phyloP scores from a whole-genome alignment of 495 filamentous ascomycete genomes.

The Podospora didyma region DNA sequence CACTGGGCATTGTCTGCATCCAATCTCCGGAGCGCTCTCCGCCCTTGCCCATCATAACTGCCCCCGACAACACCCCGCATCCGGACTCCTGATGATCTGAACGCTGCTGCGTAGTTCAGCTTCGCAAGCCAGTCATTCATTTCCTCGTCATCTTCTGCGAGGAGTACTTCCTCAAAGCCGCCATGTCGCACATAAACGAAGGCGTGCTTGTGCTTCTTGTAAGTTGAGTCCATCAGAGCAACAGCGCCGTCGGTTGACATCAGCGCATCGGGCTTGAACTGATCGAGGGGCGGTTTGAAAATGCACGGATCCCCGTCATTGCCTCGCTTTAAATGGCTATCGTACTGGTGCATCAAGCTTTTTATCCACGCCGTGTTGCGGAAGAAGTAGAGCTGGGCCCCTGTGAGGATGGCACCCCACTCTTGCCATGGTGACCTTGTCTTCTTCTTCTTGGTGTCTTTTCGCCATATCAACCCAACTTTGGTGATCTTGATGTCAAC shows the following conservation, averaged over 20 bases:
- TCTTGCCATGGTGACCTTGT: slow-evolving; percentile 96
- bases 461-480: slow-evolving; percentile 92
- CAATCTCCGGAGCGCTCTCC: slow-evolving; percentile 66
- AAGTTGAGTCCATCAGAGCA: slow-evolving; percentile 76
- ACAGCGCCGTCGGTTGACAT: slow-evolving; percentile 93
- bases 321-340: slow-evolving; percentile 67
- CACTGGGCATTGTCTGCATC: slow-evolving; percentile 53
- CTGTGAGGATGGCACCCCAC: slow-evolving; percentile 94
- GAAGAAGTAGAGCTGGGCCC: slow-evolving; percentile 96
- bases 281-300: slow-evolving; percentile 82
- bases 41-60: slow-evolving; percentile 77
- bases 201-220: slow-evolving; percentile 95
- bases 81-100: slow-evolving; percentile 85
- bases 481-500: slow-evolving; percentile 98
- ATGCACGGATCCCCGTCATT: slow-evolving; percentile 66
- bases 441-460: slow-evolving; percentile 91
- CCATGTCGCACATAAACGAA: slow-evolving; percentile 89
- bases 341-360: slow-evolving; percentile 78
- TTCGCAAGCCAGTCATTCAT: slow-evolving; percentile 98
- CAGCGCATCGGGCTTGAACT: slow-evolving; percentile 88
- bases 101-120: slow-evolving; percentile 93
- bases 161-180: slow-evolving; percentile 82
- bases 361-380: slow-evolving; percentile 91
- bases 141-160: slow-evolving; percentile 82
- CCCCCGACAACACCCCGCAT: slow-evolving; percentile 83